Conservation (phyloP, 345 rosid species). For the Sapria himalayana region DNA sequence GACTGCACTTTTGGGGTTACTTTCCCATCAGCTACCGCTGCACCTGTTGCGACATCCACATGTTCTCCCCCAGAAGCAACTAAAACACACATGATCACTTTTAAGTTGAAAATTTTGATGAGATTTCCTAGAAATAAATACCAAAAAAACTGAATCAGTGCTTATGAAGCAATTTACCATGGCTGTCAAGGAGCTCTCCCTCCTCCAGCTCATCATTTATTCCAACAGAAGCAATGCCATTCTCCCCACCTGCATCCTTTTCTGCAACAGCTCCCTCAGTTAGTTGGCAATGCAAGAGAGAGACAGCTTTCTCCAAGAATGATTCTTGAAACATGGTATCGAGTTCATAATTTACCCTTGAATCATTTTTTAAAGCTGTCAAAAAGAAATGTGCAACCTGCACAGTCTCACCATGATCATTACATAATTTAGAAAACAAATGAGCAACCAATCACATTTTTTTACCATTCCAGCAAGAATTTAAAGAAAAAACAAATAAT, state of each 20-base stretch:
- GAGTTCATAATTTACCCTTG: constrained; percentile 77
- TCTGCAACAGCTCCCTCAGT: constrained; percentile 72
- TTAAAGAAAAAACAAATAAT: constrained; percentile 1
- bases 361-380: constrained; percentile 83
- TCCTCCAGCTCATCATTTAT: constrained; percentile 66
- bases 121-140: no score
- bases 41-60: constrained; percentile 81
- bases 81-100: constrained; percentile 16
- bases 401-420: no score
- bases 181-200: constrained; percentile 90
- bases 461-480: not conserved
- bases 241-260: constrained; percentile 26
- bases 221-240: constrained; percentile 14
- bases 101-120: no score
- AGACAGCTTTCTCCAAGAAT: constrained; percentile 52
- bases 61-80: constrained; percentile 98
- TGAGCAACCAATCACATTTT: not conserved
- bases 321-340: constrained; percentile 95
- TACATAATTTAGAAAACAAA: not conserved
- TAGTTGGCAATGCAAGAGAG: constrained; percentile 68
- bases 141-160: no score
- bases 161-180: constrained; percentile 63
- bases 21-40: constrained; percentile 97
- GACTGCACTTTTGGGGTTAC: constrained; percentile 98
- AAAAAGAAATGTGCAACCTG: constrained; percentile 88